Conservation (phyloP, 805 yeast species). For the Candida oleophila region DNA sequence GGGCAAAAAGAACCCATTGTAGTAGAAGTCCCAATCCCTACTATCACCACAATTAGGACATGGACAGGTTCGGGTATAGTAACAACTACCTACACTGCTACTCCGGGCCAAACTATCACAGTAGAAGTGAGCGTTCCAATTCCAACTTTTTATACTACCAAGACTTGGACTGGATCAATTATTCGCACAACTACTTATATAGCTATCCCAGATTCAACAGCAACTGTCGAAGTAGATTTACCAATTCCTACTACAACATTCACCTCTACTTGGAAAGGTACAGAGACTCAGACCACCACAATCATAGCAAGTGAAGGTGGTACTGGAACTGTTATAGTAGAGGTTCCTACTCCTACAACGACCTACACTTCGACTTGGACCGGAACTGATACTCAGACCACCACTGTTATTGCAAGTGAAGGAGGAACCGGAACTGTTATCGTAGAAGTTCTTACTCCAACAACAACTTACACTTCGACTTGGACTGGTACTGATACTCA, state of each 20-base stretch:
- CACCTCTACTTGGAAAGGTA: constrained; percentile 12
- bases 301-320: constrained; percentile 1
- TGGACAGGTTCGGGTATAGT: constrained; percentile 14
- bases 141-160: constrained; percentile 1
- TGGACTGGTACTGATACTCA: constrained; percentile 5
- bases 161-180: constrained; percentile 3
- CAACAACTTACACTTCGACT: not conserved
- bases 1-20: too few species aligned
- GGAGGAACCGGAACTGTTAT: constrained; percentile 6
- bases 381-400: constrained; percentile 1
- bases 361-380: constrained; percentile 48
- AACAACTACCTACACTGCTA: constrained; percentile 7
- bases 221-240: not conserved
- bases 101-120: constrained; percentile 10
- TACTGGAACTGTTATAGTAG: constrained; percentile 11
- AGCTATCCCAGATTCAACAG: not conserved
- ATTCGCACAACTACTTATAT: not conserved
- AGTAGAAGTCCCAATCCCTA: not conserved
- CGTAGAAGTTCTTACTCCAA: constrained; percentile 5
- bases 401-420: not conserved
- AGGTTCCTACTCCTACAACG: constrained; percentile 17
- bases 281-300: constrained; percentile 9
- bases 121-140: constrained; percentile 7
- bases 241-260: not conserved
- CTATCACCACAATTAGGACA: constrained; percentile 8